Evolutionary conservation across 371 early-diverging fungal genomes (phyloP).

Genomic region (Mortierella sp.): DNA sequence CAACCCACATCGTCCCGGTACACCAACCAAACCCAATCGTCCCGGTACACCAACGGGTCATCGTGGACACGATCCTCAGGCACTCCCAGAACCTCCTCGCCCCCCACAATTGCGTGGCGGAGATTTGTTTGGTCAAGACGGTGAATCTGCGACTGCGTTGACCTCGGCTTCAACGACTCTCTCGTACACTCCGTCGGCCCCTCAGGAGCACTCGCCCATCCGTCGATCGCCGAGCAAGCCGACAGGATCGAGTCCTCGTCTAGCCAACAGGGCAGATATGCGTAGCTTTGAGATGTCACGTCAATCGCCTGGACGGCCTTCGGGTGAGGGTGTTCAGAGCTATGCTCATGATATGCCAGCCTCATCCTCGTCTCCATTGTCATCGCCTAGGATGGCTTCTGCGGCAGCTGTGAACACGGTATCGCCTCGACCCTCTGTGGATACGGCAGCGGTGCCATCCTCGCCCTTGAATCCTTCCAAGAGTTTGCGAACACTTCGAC

Average conservation of each 20-base stretch:
- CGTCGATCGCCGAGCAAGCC: neutral
- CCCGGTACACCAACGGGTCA: constrained; percentile 23
- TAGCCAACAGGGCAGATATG: constrained; percentile 26
- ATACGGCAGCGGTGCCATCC: constrained; percentile 4
- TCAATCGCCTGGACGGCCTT: constrained; percentile 33
- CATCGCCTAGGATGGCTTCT: no score
- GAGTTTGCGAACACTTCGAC: constrained; percentile 39
- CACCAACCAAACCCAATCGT: no score
- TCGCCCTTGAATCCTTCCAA: constrained; percentile 19
- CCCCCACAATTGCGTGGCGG: constrained; percentile 36
- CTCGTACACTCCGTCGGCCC: no score
- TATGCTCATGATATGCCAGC: constrained; percentile 37
- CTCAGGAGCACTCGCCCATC: neutral
- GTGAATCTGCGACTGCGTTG: neutral
- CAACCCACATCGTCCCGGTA: neutral
- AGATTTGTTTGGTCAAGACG: constrained; percentile 50
- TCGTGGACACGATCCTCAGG: constrained; percentile 43
- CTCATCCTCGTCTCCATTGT: constrained; percentile 7
- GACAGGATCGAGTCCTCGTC: constrained; percentile 24
- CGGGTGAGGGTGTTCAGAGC: constrained; percentile 34
- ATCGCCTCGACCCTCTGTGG: constrained; percentile 36
- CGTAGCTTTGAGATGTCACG: constrained; percentile 46
- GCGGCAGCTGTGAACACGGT: neutral
- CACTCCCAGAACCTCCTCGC: constrained; percentile 45
- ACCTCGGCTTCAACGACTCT: constrained; percentile 13